phyloP scores from a whole-genome alignment of 805 yeast species.

The Candida glaebosa region DNA sequence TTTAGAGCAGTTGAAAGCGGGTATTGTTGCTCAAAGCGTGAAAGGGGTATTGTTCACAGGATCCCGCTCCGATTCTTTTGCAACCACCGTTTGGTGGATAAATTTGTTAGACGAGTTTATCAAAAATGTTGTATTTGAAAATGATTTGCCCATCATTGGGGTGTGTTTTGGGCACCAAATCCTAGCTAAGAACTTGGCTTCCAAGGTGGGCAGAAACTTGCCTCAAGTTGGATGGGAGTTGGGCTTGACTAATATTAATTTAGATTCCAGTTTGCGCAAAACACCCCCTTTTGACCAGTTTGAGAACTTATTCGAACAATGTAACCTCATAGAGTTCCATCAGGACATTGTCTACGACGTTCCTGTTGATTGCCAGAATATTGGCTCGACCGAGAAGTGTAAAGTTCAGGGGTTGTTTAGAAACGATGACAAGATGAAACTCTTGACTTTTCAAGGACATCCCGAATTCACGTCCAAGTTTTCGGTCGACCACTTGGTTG shows the following conservation, averaged over 20 bases:
- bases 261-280: constrained; percentile 40
- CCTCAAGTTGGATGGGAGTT: constrained; percentile 62
- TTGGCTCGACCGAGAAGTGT: constrained; percentile 58
- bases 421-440: constrained; percentile 37
- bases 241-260: constrained; percentile 50
- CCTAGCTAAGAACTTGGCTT: constrained; percentile 63
- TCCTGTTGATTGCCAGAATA: constrained; percentile 32
- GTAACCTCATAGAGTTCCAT: constrained; percentile 37
- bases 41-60: constrained; percentile 52
- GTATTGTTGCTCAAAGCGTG: constrained; percentile 23
- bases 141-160: constrained; percentile 50
- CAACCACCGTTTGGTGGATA: constrained; percentile 39
- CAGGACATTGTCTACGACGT: constrained; percentile 35
- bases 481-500: constrained; percentile 22
- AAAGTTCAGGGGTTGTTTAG: constrained; percentile 62
- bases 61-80: constrained; percentile 47
- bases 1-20: constrained; percentile 17
- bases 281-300: constrained; percentile 7
- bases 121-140: constrained; percentile 12
- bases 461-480: constrained; percentile 64
- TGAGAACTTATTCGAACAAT: constrained; percentile 34
- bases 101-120: constrained; percentile 34
- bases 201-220: constrained; percentile 49
- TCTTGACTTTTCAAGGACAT: constrained; percentile 83
- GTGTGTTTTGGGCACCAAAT: constrained; percentile 90